Evolutionary conservation across 257 asterid genomes (phyloP).

Genomic region (Nicotiana tomentosiformis): DNA sequence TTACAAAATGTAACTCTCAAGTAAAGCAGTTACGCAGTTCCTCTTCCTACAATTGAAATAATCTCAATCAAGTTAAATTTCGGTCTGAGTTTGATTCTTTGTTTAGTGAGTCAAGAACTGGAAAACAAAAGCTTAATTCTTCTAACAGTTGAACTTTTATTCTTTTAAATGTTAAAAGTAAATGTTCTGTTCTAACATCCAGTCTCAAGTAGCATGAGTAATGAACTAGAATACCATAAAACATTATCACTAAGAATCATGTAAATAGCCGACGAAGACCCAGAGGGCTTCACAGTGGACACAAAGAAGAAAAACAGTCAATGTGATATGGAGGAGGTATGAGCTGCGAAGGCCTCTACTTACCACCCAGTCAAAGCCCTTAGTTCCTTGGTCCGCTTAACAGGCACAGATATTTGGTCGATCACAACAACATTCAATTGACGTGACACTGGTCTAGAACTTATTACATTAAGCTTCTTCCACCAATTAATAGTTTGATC

Average conservation of each 20-base stretch:
- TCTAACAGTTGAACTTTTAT: neutral
- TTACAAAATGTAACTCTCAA: neutral
- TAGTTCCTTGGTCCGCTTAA: slow-evolving; percentile 82
- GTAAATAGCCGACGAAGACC: neutral
- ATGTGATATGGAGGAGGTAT: neutral
- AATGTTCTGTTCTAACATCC: neutral
- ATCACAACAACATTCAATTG: slow-evolving; percentile 42
- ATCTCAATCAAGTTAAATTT: neutral
- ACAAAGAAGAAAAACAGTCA: neutral
- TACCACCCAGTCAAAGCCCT: slow-evolving; percentile 89
- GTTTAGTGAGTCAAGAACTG: neutral
- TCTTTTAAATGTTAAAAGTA: neutral
- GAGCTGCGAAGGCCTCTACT: slow-evolving; percentile 15
- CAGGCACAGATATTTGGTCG: slow-evolving; percentile 52
- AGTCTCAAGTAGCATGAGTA: neutral
- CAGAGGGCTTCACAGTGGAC: neutral
- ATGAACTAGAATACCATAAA: neutral
- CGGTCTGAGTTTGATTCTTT: neutral
- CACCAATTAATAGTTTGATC: slow-evolving; percentile 58
- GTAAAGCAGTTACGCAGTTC: neutral
- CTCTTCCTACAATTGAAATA: neutral
- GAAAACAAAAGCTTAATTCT: neutral
- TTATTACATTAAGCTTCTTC: slow-evolving; percentile 46
- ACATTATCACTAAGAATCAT: neutral
- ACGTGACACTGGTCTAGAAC: slow-evolving; percentile 33